Percentiles rank a stretch among this genome's conserved stretches.
Evolutionary conservation across 129 eudicot species (phyloP).

Genomic region (Pulicaria dysenterica): DNA sequence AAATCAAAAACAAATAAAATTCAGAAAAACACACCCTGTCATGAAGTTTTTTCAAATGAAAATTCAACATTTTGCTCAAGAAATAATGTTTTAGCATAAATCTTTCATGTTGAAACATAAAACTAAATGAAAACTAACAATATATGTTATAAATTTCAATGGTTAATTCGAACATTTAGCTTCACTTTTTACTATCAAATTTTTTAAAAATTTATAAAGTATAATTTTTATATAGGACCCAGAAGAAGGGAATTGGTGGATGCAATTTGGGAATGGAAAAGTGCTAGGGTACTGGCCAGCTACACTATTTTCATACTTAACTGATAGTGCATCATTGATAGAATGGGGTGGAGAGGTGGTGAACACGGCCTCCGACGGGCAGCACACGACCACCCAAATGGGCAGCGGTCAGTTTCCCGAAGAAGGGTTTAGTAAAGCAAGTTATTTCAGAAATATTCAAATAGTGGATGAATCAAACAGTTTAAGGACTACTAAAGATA

Average conservation of each 20-base stretch:
- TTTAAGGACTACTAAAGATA: conserved; percentile 56
- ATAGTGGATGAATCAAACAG: conserved; percentile 68
- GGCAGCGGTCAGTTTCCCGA: conserved; percentile 90
- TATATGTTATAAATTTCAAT: too few species aligned
- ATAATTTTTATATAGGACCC: conserved; percentile 57
- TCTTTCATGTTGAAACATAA: too few species aligned
- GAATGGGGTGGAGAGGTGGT: conserved; percentile 97
- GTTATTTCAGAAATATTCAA: conserved; percentile 69
- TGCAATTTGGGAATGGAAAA: conserved; percentile 77
- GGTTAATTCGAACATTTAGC: too few species aligned
- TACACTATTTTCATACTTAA: conserved; percentile 55
- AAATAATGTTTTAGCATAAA: too few species aligned
- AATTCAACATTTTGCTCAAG: too few species aligned
- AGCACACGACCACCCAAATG: conserved; percentile 85
- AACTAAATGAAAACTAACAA: too few species aligned
- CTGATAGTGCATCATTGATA: conserved; percentile 64
- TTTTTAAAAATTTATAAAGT: too few species aligned
- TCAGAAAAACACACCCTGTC: too few species aligned
- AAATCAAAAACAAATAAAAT: too few species aligned
- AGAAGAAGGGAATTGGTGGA: conserved; percentile 87
- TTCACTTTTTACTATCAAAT: too few species aligned
- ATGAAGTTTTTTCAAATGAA: too few species aligned
- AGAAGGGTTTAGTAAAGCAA: conserved; percentile 72
- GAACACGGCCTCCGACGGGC: conserved; percentile 72
- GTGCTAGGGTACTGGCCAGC: conserved; percentile 90